Evolutionary conservation across 345 rosid species (phyloP).

Genomic region (Gossypium thurberi): DNA sequence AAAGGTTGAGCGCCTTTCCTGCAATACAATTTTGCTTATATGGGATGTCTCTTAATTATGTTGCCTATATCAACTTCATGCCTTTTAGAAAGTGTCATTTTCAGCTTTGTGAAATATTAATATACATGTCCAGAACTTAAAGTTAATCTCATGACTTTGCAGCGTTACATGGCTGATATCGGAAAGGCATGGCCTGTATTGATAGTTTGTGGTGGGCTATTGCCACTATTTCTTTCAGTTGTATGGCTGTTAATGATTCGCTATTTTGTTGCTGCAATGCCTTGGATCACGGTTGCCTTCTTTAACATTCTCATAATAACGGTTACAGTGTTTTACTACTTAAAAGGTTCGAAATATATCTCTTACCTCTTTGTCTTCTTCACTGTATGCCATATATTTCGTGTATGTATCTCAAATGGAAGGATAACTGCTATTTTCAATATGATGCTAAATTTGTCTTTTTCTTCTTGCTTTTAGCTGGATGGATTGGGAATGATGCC

Average conservation of each 20-base stretch:
- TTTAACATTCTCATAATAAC: conserved; percentile 75
- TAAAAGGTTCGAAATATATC: conserved; percentile 52
- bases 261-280: conserved; percentile 92
- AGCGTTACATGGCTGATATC: conserved; percentile 94
- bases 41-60: background rate
- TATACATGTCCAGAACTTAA: conserved; percentile 5
- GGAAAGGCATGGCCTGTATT: conserved; percentile 95
- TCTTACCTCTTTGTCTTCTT: conserved; percentile 1
- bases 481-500: conserved; percentile 94
- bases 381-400: background rate
- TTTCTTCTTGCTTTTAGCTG: conserved; percentile 44
- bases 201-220: conserved; percentile 88
- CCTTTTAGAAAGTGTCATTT: background rate
- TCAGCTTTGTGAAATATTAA: background rate
- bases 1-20: conserved; percentile 46
- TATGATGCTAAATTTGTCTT: conserved; percentile 15
- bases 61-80: conserved; percentile 10
- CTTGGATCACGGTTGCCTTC: conserved; percentile 87
- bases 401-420: background rate
- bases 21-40: background rate
- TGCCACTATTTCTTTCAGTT: conserved; percentile 81
- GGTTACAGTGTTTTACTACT: conserved; percentile 76
- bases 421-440: background rate
- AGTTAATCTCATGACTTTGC: conserved; percentile 24
- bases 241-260: conserved; percentile 90